These are phyloP conservation scores for Serendipita sp. DNA, from an alignment of 1,284 basidiomycete genomes.

Conservation along the genomic window DNA sequence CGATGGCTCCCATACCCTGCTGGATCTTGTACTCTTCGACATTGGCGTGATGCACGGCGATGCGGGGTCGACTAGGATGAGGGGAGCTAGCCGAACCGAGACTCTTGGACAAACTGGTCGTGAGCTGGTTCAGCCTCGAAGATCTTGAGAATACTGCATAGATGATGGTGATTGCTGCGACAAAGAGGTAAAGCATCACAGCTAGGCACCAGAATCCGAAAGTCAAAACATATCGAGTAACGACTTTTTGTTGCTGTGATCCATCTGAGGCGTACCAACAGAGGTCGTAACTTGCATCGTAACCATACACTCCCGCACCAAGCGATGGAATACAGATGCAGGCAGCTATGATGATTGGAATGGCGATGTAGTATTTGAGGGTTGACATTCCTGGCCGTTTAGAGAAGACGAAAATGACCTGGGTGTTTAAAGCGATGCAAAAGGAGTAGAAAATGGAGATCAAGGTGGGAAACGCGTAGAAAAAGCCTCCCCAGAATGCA, in stretches of 20 bases:
- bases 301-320: background rate
- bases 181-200: background rate
- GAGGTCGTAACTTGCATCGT: background rate
- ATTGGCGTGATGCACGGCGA: background rate
- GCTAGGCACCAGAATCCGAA: background rate
- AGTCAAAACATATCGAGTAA: background rate
- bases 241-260: background rate
- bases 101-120: background rate
- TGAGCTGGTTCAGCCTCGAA: background rate
- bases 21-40: background rate
- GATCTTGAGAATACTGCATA: background rate
- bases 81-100: background rate
- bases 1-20: background rate
- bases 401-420: background rate
- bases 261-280: background rate
- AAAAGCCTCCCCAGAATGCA: conserved; percentile 4
- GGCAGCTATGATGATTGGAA: background rate
- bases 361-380: conserved; percentile 4
- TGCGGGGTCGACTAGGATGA: background rate
- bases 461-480: conserved; percentile 2
- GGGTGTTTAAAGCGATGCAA: conserved; percentile 2
- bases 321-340: conserved; percentile 1
- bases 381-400: background rate
- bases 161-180: background rate
- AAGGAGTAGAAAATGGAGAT: conserved; percentile 3